Percentiles rank a stretch among this genome's conserved stretches.
Evolutionary conservation across 306 rosid genomes (phyloP).

Genomic region (Coriaria nepalensis): DNA sequence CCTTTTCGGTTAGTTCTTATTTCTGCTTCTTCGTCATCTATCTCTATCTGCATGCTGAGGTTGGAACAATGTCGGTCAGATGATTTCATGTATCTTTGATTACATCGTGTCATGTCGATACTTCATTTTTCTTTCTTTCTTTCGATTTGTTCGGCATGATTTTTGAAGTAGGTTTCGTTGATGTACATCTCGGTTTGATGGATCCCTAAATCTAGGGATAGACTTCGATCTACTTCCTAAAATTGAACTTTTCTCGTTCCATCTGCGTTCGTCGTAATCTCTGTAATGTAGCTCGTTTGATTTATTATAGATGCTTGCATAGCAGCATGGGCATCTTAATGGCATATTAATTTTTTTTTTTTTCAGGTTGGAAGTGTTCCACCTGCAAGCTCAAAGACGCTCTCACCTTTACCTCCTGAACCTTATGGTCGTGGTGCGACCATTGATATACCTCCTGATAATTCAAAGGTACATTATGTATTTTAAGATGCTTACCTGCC

Average conservation of each 20-base stretch:
- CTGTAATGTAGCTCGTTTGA: too few relatives aligned
- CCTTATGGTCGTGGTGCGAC: constrained; percentile 59
- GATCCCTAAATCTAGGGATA: too few relatives aligned
- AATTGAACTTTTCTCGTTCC: too few relatives aligned
- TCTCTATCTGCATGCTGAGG: background rate
- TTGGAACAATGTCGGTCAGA: background rate
- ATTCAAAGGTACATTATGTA: constrained; percentile 33
- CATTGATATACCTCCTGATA: constrained; percentile 50
- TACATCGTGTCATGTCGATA: too few relatives aligned
- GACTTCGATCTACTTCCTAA: too few relatives aligned
- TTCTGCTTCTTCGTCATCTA: constrained; percentile 1
- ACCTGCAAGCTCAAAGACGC: constrained; percentile 27
- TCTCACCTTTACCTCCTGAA: constrained; percentile 62
- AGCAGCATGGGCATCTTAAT: background rate
- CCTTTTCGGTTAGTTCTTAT: constrained; percentile 36
- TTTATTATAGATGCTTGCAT: too few relatives aligned
- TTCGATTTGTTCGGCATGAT: too few relatives aligned
- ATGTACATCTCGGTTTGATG: too few relatives aligned
- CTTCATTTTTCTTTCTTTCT: too few relatives aligned
- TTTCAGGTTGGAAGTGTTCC: constrained; percentile 32
- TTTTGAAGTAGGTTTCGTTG: too few relatives aligned
- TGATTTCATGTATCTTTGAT: background rate
- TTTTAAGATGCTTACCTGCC: constrained; percentile 6
- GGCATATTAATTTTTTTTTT: constrained; percentile 4
- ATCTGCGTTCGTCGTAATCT: too few relatives aligned